Base-by-base conservation (phyloP, 352 stramenopile species). In the Blastocystis sp. region DNA sequence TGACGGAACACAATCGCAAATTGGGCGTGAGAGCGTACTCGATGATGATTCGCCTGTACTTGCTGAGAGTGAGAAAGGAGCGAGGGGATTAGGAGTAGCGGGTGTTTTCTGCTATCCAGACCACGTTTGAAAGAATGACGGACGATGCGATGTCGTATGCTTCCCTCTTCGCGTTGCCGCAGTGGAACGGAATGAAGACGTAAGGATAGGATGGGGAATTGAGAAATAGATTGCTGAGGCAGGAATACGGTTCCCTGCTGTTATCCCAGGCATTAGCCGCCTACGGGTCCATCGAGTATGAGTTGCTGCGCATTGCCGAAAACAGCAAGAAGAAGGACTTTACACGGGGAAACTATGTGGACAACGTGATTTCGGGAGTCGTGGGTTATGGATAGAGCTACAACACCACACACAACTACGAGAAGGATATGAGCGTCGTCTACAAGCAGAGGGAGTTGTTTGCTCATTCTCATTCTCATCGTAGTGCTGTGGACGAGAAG, bases 291-390 rank as follows among this genome's bases (percentile, higher is more conserved):
- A 66, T 84, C 34, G 52, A 67, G 53, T 43, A 67, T 4, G 21
- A 60, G 23, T 21, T 84, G 41, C 23, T 67, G 53, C 19, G 66
- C n/a, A 48, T 38, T n/a, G 74, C 74, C 19, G 74, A 67, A 38
- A 7, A 59, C 17, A 84, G 52, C 61, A 84, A 84, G 61, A 64
- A 66, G 28, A 84, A 84, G 74, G 74, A 84, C 28, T 84, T 84
- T 23, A 45, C 34, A 3, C 74, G 74, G 11, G 74, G 74, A 38
- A 52, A 69, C 11, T 56, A 84, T 48, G 60, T 84, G n/a, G 56
- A 84, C 56, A 34, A 11, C 21, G 74, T 84, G n/a, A 53, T 21
- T 2, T 21, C 41, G 38, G 0, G 56, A 40, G 23, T 5, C 0
- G 53, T 0, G 5, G 23, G 48, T 69, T 43, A 56, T 7, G 40